Evolutionary conservation across 179 eudicot genomes (phyloP).

Genomic region (Drosera spatulata): DNA sequence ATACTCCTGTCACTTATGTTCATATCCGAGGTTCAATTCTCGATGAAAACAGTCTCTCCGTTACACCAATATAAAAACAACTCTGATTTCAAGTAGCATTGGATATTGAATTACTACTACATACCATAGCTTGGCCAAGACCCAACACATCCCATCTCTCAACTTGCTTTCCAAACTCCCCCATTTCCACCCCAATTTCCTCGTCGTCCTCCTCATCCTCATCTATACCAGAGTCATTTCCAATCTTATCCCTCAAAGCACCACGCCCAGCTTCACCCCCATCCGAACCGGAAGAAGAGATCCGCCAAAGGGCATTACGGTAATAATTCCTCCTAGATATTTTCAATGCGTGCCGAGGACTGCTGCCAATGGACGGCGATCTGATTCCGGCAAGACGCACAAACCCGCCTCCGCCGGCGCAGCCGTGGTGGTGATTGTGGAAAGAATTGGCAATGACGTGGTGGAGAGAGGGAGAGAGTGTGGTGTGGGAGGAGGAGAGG

Average conservation of each 20-base stretch:
- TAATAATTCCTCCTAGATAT: too few species aligned
- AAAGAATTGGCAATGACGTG: conserved; percentile 3
- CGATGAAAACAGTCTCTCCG: too few species aligned
- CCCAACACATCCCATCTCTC: conserved; percentile 92
- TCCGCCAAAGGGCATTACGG: neutral
- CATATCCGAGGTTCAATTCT: too few species aligned
- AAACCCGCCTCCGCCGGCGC: too few species aligned
- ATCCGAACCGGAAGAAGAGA: conserved; percentile 2
- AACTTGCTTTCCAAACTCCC: conserved; percentile 11
- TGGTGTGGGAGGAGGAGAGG: neutral
- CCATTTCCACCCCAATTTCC: conserved; percentile 2
- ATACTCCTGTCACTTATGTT: too few species aligned
- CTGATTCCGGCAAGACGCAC: too few species aligned
- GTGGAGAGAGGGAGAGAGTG: conserved; percentile 6
- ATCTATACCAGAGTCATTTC: conserved; percentile 16
- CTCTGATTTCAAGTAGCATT: too few species aligned
- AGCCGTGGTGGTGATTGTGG: neutral
- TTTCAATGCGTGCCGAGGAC: too few species aligned
- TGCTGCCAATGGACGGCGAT: too few species aligned
- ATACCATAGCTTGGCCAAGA: conserved; percentile 97
- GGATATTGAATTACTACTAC: too few species aligned
- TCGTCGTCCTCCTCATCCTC: conserved; percentile 24
- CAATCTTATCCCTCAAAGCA: conserved; percentile 11
- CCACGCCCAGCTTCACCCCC: conserved; percentile 2
- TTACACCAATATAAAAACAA: too few species aligned